Conservation (phyloP, 2,329 filamentous ascomycete species). For the Aspergillus cejpii region DNA sequence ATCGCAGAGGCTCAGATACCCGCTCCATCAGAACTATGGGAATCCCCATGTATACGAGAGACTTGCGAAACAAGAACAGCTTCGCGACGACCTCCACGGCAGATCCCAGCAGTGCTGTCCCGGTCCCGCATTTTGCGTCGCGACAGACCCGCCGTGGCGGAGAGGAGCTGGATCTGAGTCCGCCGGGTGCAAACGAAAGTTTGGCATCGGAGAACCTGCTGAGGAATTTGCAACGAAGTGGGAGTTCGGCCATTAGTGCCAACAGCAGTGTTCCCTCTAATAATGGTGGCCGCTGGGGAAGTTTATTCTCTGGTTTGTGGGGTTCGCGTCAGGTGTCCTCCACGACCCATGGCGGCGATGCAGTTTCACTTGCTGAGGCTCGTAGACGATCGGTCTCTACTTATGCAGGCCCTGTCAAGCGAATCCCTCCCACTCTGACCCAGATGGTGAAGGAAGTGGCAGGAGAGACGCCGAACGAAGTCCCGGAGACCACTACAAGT, state of each 20-base stretch:
- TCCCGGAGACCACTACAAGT: slow-evolving; percentile 21
- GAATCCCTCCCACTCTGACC: slow-evolving; percentile 24
- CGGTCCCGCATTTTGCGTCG: slow-evolving; percentile 49
- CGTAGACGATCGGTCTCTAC: slow-evolving; percentile 28
- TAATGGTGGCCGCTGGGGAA: slow-evolving; percentile 49
- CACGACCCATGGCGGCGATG: slow-evolving; percentile 30
- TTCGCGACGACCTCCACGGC: slow-evolving; percentile 49
- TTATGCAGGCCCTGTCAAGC: slow-evolving; percentile 20
- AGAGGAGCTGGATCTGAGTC: slow-evolving; percentile 19
- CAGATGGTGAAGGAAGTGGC: slow-evolving; percentile 33
- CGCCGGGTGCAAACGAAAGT: slow-evolving; percentile 33
- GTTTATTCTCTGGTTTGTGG: slow-evolving; percentile 53
- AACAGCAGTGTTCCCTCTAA: slow-evolving; percentile 44
- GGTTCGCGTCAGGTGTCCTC: slow-evolving; percentile 45
- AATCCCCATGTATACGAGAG: slow-evolving; percentile 44
- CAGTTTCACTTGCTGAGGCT: slow-evolving; percentile 17
- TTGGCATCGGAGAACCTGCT: slow-evolving; percentile 52
- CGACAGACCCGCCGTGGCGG: slow-evolving; percentile 30
- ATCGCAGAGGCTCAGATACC: slow-evolving; percentile 40
- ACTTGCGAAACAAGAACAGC: slow-evolving; percentile 41
- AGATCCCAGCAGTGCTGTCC: slow-evolving; percentile 45
- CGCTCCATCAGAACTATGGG: slow-evolving; percentile 39
- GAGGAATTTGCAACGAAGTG: slow-evolving; percentile 48
- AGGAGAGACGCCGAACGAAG: slow-evolving; percentile 14
- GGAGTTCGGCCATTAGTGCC: slow-evolving; percentile 44